Percentiles rank a stretch among this genome's conserved stretches.
phyloP scores from a whole-genome alignment of 2,329 filamentous ascomycete species.

The Aureobasidium uvarum region DNA sequence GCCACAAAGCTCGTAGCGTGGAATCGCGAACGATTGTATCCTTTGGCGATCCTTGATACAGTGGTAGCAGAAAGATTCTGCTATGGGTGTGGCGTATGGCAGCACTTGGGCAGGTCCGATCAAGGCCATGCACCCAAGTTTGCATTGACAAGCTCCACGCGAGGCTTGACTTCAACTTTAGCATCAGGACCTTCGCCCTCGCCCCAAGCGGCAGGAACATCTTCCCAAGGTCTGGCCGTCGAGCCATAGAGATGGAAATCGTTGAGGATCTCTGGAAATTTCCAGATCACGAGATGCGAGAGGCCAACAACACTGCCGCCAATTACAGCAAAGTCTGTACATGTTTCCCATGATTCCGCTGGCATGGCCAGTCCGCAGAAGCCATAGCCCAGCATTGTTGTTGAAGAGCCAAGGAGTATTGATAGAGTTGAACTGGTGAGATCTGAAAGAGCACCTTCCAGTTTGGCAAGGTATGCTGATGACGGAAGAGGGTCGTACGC shows the following conservation, averaged over 20 bases:
- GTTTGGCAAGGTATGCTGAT: constrained; percentile 3
- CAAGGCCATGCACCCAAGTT: constrained; percentile 11
- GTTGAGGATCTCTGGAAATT: constrained; percentile 5
- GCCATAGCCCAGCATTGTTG: constrained; percentile 11
- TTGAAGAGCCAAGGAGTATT: constrained; percentile 14
- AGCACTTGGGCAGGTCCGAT: not conserved
- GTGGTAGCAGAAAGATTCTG: not conserved
- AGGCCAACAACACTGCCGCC: constrained; percentile 17
- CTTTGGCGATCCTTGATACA: not conserved
- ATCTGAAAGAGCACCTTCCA: constrained; percentile 2
- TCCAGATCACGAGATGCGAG: constrained; percentile 17
- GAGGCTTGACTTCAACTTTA: constrained; percentile 12
- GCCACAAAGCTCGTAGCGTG: not conserved
- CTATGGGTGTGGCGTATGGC: no score
- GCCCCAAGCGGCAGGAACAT: not conserved
- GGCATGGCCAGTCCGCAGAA: constrained; percentile 11
- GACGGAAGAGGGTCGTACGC: not conserved
- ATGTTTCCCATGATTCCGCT: constrained; percentile 13
- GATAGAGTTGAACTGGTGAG: constrained; percentile 19
- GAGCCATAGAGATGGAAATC: constrained; percentile 5
- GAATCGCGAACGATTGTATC: not conserved
- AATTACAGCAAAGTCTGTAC: constrained; percentile 17
- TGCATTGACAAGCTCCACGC: not conserved
- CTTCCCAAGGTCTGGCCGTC: constrained; percentile 4
- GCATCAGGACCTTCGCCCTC: not conserved